A percentile compares a stretch with the other conserved stretches of the same genome.
These are phyloP conservation scores for Geum urbanum DNA, from an alignment of 306 rosid genomes.

Conservation along the genomic window DNA sequence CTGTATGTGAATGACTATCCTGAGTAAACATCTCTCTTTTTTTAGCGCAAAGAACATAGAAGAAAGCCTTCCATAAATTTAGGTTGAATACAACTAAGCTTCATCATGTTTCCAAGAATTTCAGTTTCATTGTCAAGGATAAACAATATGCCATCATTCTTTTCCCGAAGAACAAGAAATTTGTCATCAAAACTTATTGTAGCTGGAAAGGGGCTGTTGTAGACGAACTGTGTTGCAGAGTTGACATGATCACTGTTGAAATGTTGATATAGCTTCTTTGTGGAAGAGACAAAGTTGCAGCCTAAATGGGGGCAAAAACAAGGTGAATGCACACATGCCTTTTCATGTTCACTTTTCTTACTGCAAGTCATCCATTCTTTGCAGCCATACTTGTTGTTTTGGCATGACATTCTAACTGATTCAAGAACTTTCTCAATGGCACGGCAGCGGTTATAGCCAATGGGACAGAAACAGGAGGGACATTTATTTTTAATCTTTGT, in stretches of 20 bases:
- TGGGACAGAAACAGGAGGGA: conserved; percentile 57
- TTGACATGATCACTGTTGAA: conserved; percentile 40
- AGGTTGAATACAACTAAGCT: conserved; percentile 49
- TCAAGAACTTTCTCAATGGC: conserved; percentile 72
- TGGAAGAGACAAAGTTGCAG: conserved; percentile 49
- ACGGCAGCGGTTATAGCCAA: conserved; percentile 71
- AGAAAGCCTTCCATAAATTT: conserved; percentile 26
- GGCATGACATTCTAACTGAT: conserved; percentile 54
- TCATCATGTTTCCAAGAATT: conserved; percentile 40
- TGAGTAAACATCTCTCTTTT: conserved; percentile 30
- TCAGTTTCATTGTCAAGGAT: conserved; percentile 33
- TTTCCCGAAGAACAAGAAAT: conserved; percentile 48
- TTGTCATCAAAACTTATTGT: conserved; percentile 24
- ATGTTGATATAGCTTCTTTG: conserved; percentile 42
- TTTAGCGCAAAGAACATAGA: conserved; percentile 46
- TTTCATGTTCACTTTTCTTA: conserved; percentile 50
- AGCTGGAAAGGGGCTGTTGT: conserved; percentile 26
- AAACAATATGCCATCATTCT: conserved; percentile 41
- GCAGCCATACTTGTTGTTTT: conserved; percentile 52
- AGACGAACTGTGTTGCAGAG: conserved; percentile 38
- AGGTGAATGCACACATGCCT: conserved; percentile 50
- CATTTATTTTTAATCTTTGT: conserved; percentile 48
- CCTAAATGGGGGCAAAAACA: conserved; percentile 48
- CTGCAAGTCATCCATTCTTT: conserved; percentile 31
- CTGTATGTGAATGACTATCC: conserved; percentile 38